These are phyloP conservation scores for Trichophyton simii DNA, from an alignment of 2,329 filamentous ascomycete genomes.

Conservation along the genomic window DNA sequence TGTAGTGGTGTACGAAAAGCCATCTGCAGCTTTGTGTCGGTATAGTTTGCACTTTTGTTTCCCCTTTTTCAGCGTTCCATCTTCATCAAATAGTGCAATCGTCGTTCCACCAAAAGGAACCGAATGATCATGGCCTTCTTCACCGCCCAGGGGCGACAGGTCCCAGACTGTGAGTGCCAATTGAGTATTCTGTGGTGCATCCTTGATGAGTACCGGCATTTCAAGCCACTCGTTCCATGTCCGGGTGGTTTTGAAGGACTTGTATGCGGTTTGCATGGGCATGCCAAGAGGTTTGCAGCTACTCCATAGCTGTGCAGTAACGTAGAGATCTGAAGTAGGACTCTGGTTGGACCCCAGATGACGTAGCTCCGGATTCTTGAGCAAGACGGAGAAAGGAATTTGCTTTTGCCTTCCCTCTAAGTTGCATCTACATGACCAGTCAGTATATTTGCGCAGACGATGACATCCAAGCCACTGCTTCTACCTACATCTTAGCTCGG, in stretches of 20 bases:
- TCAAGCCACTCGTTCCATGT: slow-evolving; percentile 96
- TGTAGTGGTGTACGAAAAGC: slow-evolving; percentile 65
- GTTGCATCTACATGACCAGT: slow-evolving; percentile 43
- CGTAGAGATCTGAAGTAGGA: slow-evolving; percentile 75
- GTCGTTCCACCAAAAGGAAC: slow-evolving; percentile 93
- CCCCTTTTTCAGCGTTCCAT: slow-evolving; percentile 83
- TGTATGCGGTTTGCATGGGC: slow-evolving; percentile 84
- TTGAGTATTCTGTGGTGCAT: slow-evolving; percentile 66
- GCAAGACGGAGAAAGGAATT: slow-evolving; percentile 61
- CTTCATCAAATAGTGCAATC: slow-evolving; percentile 77
- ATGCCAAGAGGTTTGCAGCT: slow-evolving; percentile 91
- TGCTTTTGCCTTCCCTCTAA: slow-evolving; percentile 68
- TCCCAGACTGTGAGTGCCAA: slow-evolving; percentile 95
- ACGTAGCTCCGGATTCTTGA: slow-evolving; percentile 66
- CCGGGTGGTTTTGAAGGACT: slow-evolving; percentile 59
- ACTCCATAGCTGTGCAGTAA: slow-evolving; percentile 87
- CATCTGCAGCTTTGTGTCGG: slow-evolving; percentile 71
- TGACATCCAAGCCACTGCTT: neutral
- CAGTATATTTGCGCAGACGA: neutral
- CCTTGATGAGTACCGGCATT: slow-evolving; percentile 71
- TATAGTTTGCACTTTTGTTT: slow-evolving; percentile 83
- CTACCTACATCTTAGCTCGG: slow-evolving; percentile 49
- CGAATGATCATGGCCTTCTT: slow-evolving; percentile 58
- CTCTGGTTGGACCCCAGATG: slow-evolving; percentile 80
- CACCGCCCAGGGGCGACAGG: slow-evolving; percentile 63